Base-by-base conservation (phyloP, 1,284 basidiomycete genomes). In the Melampsora larici-populina region DNA sequence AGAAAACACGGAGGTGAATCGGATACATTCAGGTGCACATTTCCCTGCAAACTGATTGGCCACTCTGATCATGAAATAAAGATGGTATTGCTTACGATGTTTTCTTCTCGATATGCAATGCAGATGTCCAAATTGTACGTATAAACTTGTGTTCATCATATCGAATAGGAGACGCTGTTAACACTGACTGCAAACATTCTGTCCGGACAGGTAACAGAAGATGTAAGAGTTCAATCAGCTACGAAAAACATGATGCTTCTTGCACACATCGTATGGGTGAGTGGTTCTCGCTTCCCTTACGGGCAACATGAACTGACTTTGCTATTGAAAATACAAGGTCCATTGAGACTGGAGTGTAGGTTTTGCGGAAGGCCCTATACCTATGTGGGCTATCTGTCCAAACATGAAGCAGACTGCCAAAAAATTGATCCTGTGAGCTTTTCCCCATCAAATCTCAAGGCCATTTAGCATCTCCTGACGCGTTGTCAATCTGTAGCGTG, bases 321-420 rank as follows among this genome's bases (percentile, higher is more conserved):
- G n/a, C 18, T 11, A 13, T 15, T 60, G 55, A 1, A 24, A 24
- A 24, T 60, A 60, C 1, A 60, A 60, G 55, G 55, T 24, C 55
- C 55, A 7, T 29, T 60, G 29, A 60, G 24, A 60, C 29, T 60
- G 55, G 55, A 60, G 55, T 60, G 55, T 60, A n/a, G 29, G 29
- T 60, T 60, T 60, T 60, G 55, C 55, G 29, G 29, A 29, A 60
- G 55, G 29, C 55, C 55, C 29, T 60, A 60, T 29, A 60, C 55
- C 15, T 60, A 60, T 29, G 29, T 60, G n/a, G 55, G 55, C 55
- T 60, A 60, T 29, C 29, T 60, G 55, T 29, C n/a, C 55, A 60
- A 60, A 13, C 55, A 60, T n/a, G 55, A 60, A 60, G 55, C 55
- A 60, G 55, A 60, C 8, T 60, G 55, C 55, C 55, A 60, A 29